A percentile compares a stretch with the other conserved stretches of the same genome.
phyloP scores from a whole-genome alignment of 805 yeast genomes.

The Deakozyma indianensis region DNA sequence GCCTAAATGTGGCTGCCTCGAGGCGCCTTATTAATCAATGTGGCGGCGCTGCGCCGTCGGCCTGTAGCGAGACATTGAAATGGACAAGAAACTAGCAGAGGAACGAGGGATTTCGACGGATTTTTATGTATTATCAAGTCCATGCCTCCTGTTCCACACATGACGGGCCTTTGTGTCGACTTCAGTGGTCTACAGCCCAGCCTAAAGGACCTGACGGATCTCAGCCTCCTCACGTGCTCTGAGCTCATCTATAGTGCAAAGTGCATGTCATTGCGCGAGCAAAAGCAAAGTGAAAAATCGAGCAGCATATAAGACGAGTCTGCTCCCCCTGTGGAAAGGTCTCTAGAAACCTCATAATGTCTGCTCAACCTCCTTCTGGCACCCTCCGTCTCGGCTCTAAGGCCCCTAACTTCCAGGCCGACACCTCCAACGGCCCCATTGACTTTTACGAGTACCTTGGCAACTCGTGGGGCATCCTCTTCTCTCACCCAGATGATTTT shows the following conservation, averaged over 20 bases:
- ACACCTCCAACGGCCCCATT: conserved; percentile 70
- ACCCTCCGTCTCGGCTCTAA: conserved; percentile 61
- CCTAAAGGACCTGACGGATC: neutral
- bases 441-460: conserved; percentile 81
- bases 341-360: conserved; percentile 21
- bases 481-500: conserved; percentile 94
- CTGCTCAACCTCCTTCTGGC: conserved; percentile 14
- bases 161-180: no score
- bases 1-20: no score
- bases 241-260: neutral
- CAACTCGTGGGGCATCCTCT: conserved; percentile 73
- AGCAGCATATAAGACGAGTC: neutral
- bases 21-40: no score
- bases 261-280: neutral
- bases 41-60: no score
- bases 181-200: no score
- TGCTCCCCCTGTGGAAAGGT: neutral
- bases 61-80: no score
- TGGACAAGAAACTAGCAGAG: no score
- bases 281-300: neutral
- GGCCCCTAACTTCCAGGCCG: conserved; percentile 83
- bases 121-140: no score
- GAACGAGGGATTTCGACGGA: no score
- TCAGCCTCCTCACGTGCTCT: neutral
- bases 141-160: no score